These are phyloP conservation scores for Adansonia rubrostipa DNA, from an alignment of 441 rosid species.

Conservation along the genomic window DNA sequence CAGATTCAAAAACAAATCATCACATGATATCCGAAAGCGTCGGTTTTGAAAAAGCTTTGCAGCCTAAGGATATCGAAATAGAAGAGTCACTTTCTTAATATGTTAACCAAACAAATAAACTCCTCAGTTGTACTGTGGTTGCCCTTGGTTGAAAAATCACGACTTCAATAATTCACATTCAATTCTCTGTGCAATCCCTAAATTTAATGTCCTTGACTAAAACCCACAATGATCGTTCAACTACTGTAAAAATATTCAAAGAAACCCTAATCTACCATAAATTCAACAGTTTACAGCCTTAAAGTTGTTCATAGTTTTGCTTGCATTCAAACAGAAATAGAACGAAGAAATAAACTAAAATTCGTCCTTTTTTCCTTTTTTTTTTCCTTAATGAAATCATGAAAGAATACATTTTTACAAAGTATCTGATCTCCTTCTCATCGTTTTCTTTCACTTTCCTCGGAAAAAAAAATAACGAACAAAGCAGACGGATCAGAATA, in stretches of 20 bases:
- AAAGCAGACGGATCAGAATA: neutral
- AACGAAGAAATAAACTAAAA: conserved; percentile 7
- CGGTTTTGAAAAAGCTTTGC: too few species aligned
- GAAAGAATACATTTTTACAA: conserved; percentile 4
- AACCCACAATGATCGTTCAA: conserved; percentile 17
- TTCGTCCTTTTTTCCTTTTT: too few species aligned
- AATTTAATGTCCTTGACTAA: neutral
- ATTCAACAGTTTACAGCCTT: neutral
- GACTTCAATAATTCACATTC: conserved; percentile 43
- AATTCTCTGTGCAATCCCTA: neutral
- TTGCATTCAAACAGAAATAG: conserved; percentile 3
- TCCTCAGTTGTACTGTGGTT: too few species aligned
- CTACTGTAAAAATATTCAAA: neutral
- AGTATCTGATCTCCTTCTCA: conserved; percentile 23
- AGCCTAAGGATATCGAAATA: too few species aligned
- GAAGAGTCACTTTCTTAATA: too few species aligned
- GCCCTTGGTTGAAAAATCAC: neutral
- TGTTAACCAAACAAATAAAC: too few species aligned
- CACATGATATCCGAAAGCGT: too few species aligned
- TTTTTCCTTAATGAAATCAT: neutral
- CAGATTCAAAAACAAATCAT: too few species aligned
- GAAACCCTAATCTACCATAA: conserved; percentile 16
- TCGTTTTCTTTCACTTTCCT: conserved; percentile 34
- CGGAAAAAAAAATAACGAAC: conserved; percentile 6
- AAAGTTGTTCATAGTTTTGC: neutral